A percentile compares a stretch with the other conserved stretches of the same genome.
Evolutionary conservation across 2,329 filamentous ascomycete species (phyloP).

Genomic region (Xylaria sp.): DNA sequence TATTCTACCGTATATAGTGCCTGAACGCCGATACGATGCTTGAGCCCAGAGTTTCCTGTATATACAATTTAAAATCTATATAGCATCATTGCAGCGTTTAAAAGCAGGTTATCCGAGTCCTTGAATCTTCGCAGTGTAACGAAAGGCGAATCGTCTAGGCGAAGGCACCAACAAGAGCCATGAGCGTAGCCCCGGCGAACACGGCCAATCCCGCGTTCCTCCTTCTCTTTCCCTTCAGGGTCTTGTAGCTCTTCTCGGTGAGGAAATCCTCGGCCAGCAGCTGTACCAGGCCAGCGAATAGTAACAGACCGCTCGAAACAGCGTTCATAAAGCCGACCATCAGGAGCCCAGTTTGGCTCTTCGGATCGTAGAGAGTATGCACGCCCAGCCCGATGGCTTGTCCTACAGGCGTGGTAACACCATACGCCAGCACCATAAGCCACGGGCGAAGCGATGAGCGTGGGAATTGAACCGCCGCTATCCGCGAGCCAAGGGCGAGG

Average conservation of each 20-base stretch:
- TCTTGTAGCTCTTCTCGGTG: conserved; percentile 77
- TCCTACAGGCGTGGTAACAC: conserved; percentile 81
- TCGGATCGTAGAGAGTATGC: conserved; percentile 83
- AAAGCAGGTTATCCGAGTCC: conserved; percentile 12
- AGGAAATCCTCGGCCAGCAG: conserved; percentile 87
- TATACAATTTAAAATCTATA: conserved; percentile 24
- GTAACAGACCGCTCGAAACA: conserved; percentile 80
- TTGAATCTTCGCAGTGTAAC: conserved; percentile 5
- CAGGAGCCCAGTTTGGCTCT: conserved; percentile 78
- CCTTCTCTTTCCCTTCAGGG: conserved; percentile 70
- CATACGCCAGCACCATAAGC: conserved; percentile 83
- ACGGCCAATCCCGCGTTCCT: conserved; percentile 73
- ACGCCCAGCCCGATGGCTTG: conserved; percentile 84
- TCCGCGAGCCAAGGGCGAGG: conserved; percentile 84
- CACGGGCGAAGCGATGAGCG: conserved; percentile 79
- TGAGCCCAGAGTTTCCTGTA: conserved; percentile 27
- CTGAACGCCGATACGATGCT: conserved; percentile 36
- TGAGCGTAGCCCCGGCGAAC: conserved; percentile 71
- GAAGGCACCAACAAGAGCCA: conserved; percentile 79
- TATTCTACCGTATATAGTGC: conserved; percentile 8
- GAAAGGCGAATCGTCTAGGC: conserved; percentile 56
- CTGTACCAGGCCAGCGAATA: conserved; percentile 87
- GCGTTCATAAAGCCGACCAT: conserved; percentile 91
- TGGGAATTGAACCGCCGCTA: conserved; percentile 84
- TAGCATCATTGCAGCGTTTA: conserved; percentile 21